Evolutionary conservation across 768 basidiomycete genomes (phyloP), one percentile per base, ranked within the genome.

Genomic region (Gelatoporia subvermispora): DNA sequence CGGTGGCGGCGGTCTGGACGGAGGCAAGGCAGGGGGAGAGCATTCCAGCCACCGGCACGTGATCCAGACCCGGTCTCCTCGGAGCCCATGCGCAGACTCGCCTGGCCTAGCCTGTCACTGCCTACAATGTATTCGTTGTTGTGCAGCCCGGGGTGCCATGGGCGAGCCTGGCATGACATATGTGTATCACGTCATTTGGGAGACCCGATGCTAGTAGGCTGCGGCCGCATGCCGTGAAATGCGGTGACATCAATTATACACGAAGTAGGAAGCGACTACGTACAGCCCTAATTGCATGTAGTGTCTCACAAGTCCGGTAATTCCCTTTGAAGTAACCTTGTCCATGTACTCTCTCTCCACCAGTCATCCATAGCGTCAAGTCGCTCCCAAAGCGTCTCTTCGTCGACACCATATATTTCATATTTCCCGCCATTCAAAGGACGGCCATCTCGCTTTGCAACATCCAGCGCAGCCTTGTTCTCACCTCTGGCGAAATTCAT

Each of bases 291-390:
- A 31, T 31, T 7, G 13, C 28, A 7, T 31, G 28, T n/a, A n/a
- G n/a, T 7, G 5, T 13, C 28, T 31, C 47, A 72, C 56, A 78
- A 44, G 67, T 93, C 92, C n/a, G 91, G 91, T 47, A 93, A 66
- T 65, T 94, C 91, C 62, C 92, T 74, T 54, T 84, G 82, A 58
- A 90, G 79, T 47, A 94, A 68, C 50, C 92, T 72, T 35, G 73
- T 81, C 90, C 91, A 95, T 43, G 91, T 94, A 52, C 81, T 88
- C 60, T 93, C 89, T 61, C 81, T 90, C 92, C 93, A 94, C 90
- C 88, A 91, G 35, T 91, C 89, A 17, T 86, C 81, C 84, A 92
- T 87, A 44, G 74, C 72, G 53, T 85, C 78, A 31, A 95, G 84
- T 37, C 84, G 75, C 35, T 86, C 86, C 85, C 93, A 94, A 13